Evolutionary conservation across 768 basidiomycete genomes (phyloP), one percentile per base, ranked within the genome.

Genomic region (Suillus clintonianus): DNA sequence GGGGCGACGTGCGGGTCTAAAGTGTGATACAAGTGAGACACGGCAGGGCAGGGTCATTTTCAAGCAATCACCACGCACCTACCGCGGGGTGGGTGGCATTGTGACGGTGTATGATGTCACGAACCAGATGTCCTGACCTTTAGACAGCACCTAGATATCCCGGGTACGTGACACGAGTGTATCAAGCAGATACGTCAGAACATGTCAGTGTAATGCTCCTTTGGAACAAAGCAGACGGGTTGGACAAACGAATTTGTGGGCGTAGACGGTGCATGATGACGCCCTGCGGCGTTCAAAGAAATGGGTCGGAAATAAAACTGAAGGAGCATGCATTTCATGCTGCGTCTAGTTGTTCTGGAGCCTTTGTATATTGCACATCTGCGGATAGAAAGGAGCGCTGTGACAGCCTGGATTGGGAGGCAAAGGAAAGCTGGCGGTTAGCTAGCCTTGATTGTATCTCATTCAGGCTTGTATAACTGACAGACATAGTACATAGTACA

Each of bases 131-230:
- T 93, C 91, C 14, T 95, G 95, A 95, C 65, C 66, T 92, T 86
- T 24, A 56, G 61, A 69, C 69, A 68, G 74, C 64, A 43, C 69
- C n/a, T 72, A 96, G 94, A 97, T 81, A 94, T 96, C 79, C 90
- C n/a, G n/a, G n/a, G 93, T 68, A 95, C 92, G 67, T 96, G 94
- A 94, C n/a, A n/a, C n/a, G n/a, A n/a, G 94, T 96, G 69, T 95
- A 95, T 76, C 94, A 95, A 76, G 94, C 96, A 77, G 95, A 94
- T 34, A 94, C 94, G 2, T 92, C 96, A 87, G 96, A n/a, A n/a
- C n/a, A n/a, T n/a, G n/a, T n/a, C n/a, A n/a, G n/a, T 95, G 86
- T 13, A 13, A 93, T 98, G 66, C 86, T 97, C 60, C 92, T 97
- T 68, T 94, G 95, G 54, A 97, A 97, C 19, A 97, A 97, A 79